phyloP scores from a whole-genome alignment of 192 early-diverging fungal genomes.

The Linnemannia exigua region DNA sequence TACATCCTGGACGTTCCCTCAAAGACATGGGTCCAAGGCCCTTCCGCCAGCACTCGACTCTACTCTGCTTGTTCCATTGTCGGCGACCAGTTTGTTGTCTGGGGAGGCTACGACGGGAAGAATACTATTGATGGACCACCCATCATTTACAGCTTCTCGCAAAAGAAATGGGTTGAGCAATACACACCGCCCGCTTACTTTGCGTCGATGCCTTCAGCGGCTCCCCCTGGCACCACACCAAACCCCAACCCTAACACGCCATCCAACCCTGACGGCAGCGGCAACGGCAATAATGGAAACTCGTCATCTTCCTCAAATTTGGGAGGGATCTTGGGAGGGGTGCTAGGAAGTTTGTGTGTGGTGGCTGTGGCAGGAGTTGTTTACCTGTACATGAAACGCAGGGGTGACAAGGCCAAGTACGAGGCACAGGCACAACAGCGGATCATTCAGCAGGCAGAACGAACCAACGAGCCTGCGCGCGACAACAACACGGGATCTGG shows the following conservation, averaged over 20 bases:
- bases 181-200: constrained; percentile 1
- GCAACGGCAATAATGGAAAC: background rate
- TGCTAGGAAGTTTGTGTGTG: background rate
- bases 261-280: background rate
- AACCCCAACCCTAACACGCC: background rate
- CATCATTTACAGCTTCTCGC: background rate
- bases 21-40: constrained; percentile 6
- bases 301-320: background rate
- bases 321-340: constrained; percentile 2
- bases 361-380: background rate
- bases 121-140: background rate
- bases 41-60: background rate
- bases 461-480: background rate
- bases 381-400: constrained; percentile 5
- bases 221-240: background rate
- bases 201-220: background rate
- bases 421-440: background rate
- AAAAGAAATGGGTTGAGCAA: background rate
- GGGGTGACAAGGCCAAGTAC: background rate
- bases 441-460: background rate
- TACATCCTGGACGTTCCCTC: background rate
- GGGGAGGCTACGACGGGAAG: constrained; percentile 12
- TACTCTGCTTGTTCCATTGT: constrained; percentile 2
- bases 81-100: constrained; percentile 12
- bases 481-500: background rate